A percentile compares a stretch with the other conserved stretches of the same genome.
Evolutionary conservation across 768 basidiomycete genomes (phyloP).

Genomic region (Mrakia hoshinonis): DNA sequence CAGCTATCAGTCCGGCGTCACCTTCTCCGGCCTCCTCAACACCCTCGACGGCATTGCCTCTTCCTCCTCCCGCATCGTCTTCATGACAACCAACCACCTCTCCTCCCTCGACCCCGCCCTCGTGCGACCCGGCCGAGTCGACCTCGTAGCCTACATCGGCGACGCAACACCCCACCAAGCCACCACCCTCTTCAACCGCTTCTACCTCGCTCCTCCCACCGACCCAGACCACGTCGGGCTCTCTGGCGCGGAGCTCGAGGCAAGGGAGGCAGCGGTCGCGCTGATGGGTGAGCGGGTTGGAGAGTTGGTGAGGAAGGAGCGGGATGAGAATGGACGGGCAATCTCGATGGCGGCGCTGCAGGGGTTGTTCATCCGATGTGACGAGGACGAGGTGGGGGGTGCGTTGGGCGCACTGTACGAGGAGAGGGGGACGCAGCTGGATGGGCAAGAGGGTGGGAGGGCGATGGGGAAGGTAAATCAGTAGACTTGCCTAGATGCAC

Average conservation of each 20-base stretch:
- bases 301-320: conserved; percentile 50
- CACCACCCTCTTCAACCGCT: conserved; percentile 63
- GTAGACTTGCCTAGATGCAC: not conserved
- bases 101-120: conserved; percentile 83
- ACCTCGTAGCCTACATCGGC: conserved; percentile 70
- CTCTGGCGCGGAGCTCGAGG: not conserved
- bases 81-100: conserved; percentile 98
- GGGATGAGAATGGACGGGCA: conserved; percentile 47
- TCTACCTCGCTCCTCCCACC: conserved; percentile 54
- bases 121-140: conserved; percentile 90
- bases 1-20: conserved; percentile 89
- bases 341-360: conserved; percentile 96
- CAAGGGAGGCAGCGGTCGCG: not conserved
- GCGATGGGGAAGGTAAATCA: not conserved
- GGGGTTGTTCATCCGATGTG: conserved; percentile 79
- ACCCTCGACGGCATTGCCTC: conserved; percentile 96
- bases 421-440: conserved; percentile 9
- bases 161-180: conserved; percentile 80
- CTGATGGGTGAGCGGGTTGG: conserved; percentile 42
- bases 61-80: conserved; percentile 85
- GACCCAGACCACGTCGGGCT: conserved; percentile 33
- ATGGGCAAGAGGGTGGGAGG: not conserved
- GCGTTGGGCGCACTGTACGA: conserved; percentile 33
- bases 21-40: conserved; percentile 95
- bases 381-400: conserved; percentile 35